Evolutionary conservation across 2,329 filamentous ascomycete genomes (phyloP), one percentile per base, ranked within the genome.

Genomic region (Ophiostoma novo-ulmi): DNA sequence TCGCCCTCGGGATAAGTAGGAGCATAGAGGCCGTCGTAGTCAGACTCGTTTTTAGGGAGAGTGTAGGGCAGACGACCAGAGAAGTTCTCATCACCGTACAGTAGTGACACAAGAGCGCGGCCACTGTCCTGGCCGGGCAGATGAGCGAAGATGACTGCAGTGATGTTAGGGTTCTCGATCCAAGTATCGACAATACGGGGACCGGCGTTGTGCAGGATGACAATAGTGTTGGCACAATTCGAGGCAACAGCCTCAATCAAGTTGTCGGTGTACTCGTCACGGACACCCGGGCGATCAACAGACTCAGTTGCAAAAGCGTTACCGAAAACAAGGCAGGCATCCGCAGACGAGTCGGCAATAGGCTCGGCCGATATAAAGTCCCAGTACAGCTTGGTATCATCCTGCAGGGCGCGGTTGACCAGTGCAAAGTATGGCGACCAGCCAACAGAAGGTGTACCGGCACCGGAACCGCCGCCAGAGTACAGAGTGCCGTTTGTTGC

Each of bases 251-350:
- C 83, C 0, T 77, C 78, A 52, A 90, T 82, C 0, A 90, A 79
- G 0, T 77, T 78, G 73, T 90, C 87, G 0, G 85, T 88, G 68
- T 86, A 87, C 73, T 89, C 89, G 76, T 94, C 91, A 41, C 84
- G 83, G 66, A 93, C 81, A 5, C 82, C 83, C 0, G 85, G 81
- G 69, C 87, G 82, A 72, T 91, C 84, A 74, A 84, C 89, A 1
- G 89, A 89, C 79, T 96, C 92, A 0, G 89, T 88, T 0, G 89
- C 87, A 78, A 89, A 91, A 3, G 82, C 84, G 76, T 90, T 90
- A 73, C 86, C 85, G 73, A 90, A 85, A 0, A 89, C 86, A 3
- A 90, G 79, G 73, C 92, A 95, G 5, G 91, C 83, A 75, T 94
- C 85, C 1, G 84, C 35, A 14, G 63, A 82, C 1, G 73, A 78